Percentiles rank a stretch among this genome's conserved stretches.
Conservation (phyloP, 2,329 filamentous ascomycete genomes). For the Hypoxylon sp. region DNA sequence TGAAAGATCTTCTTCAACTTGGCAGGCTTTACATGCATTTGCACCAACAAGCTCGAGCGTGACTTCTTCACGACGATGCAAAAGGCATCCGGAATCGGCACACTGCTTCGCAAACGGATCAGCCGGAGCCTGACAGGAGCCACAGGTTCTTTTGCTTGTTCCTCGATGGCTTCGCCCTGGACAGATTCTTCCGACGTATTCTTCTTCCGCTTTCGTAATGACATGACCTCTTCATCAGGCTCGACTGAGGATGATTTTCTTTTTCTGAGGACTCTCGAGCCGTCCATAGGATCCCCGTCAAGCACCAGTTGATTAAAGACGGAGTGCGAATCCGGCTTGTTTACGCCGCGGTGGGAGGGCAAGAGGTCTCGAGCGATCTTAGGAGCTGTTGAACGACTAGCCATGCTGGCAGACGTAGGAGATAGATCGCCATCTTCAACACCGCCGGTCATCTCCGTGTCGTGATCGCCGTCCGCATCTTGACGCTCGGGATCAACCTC, state of each 20-base stretch:
- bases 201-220: slow-evolving; percentile 62
- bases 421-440: slow-evolving; percentile 46
- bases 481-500: slow-evolving; percentile 41
- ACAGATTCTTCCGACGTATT: slow-evolving; percentile 54
- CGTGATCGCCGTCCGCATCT: slow-evolving; percentile 39
- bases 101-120: slow-evolving; percentile 67
- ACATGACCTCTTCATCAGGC: slow-evolving; percentile 61
- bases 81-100: slow-evolving; percentile 48
- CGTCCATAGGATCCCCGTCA: slow-evolving; percentile 77
- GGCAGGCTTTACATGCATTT: slow-evolving; percentile 63
- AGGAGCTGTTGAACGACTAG: slow-evolving; percentile 68
- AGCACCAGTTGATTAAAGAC: slow-evolving; percentile 77
- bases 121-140: slow-evolving; percentile 50
- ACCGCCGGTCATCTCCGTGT: slow-evolving; percentile 45
- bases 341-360: slow-evolving; percentile 69
- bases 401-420: slow-evolving; percentile 50
- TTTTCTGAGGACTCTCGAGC: slow-evolving; percentile 80
- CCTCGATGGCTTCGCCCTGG: slow-evolving; percentile 44
- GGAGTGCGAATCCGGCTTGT: slow-evolving; percentile 75
- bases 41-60: slow-evolving; percentile 60
- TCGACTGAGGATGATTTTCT: slow-evolving; percentile 80
- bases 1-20: slow-evolving; percentile 69
- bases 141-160: slow-evolving; percentile 48
- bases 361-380: slow-evolving; percentile 76
- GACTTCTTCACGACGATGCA: slow-evolving; percentile 54